Percentiles rank a stretch among this genome's conserved stretches.
These are phyloP conservation scores for Rosa chinensis DNA, from an alignment of 306 rosid genomes.

Conservation along the genomic window DNA sequence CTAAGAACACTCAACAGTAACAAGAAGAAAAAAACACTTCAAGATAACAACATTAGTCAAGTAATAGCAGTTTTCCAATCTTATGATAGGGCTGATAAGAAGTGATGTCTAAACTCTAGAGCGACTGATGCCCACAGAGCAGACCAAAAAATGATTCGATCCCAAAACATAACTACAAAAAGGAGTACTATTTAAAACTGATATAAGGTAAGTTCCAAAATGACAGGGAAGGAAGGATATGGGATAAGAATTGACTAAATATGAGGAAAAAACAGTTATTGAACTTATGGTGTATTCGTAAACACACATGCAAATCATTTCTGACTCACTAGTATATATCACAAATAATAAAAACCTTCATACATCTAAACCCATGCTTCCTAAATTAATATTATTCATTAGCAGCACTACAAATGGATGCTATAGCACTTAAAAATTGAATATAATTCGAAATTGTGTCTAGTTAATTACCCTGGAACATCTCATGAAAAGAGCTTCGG, in stretches of 20 bases:
- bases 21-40: background rate
- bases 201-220: background rate
- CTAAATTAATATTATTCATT: background rate
- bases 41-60: background rate
- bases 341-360: background rate
- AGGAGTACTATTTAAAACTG: background rate
- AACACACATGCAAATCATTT: background rate
- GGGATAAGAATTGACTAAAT: background rate
- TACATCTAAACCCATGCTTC: background rate
- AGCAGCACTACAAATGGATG: background rate
- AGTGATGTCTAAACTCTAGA: background rate
- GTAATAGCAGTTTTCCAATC: background rate
- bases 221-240: background rate
- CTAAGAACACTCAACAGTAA: background rate
- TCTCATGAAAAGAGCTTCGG: slow-evolving; percentile 32
- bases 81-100: background rate
- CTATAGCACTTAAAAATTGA: background rate
- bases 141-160: background rate
- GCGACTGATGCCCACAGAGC: background rate
- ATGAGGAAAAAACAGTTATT: background rate
- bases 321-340: background rate
- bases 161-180: background rate
- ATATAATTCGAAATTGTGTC: background rate
- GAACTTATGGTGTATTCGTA: background rate
- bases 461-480: slow-evolving; percentile 64